Evolutionary conservation across 495 filamentous ascomycete genomes (phyloP).

Genomic region (Penicillium paxilli): DNA sequence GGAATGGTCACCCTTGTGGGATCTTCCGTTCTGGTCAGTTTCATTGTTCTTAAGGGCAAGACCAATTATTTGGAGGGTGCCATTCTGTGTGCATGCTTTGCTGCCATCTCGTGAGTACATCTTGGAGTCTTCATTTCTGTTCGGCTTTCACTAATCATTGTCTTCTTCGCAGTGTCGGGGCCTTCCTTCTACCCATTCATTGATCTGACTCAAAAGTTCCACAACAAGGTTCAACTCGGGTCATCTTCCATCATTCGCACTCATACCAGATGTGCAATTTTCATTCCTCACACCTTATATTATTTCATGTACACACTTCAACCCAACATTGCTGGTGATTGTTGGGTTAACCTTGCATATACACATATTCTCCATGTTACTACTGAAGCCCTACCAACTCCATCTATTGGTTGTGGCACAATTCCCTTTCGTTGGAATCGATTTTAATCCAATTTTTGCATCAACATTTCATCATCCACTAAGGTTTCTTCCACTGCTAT

Average conservation of each 20-base stretch:
- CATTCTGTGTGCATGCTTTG: conserved; percentile 57
- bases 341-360: neutral
- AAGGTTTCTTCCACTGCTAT: no score
- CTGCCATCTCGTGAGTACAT: conserved; percentile 14
- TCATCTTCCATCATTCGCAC: neutral
- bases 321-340: neutral
- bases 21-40: conserved; percentile 73
- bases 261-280: no score
- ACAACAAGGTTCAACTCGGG: no score
- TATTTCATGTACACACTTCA: neutral
- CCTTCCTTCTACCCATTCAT: conserved; percentile 9
- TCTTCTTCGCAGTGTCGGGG: conserved; percentile 6
- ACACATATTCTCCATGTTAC: neutral
- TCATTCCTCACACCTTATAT: neutral
- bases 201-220: no score
- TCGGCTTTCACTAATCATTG: neutral
- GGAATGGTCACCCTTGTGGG: conserved; percentile 77
- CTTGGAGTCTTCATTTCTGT: neutral
- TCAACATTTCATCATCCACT: no score
- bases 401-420: neutral
- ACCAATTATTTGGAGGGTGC: conserved; percentile 79
- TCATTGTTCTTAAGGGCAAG: conserved; percentile 71
- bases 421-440: neutral
- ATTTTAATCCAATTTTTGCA: neutral
- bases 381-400: neutral